phyloP scores from a whole-genome alignment of 805 yeast species.

The Saturnispora sanitii region DNA sequence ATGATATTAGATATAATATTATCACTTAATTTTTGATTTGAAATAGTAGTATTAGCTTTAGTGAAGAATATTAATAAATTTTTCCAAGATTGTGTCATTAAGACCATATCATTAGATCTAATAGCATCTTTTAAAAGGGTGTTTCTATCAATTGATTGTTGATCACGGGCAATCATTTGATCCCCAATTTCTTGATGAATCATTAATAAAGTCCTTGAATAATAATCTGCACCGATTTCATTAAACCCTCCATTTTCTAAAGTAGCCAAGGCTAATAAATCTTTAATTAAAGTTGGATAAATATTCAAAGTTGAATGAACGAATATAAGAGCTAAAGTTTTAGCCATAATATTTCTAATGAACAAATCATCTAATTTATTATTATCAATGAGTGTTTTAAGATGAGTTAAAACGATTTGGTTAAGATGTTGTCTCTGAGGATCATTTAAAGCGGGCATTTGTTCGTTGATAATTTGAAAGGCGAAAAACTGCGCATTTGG shows the following conservation, averaged over 20 bases:
- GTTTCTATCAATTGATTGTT: constrained; percentile 53
- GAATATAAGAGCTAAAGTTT: constrained; percentile 44
- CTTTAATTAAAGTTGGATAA: constrained; percentile 45
- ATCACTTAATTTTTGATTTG: constrained; percentile 16
- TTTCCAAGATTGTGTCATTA: constrained; percentile 60
- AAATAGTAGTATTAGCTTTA: constrained; percentile 16
- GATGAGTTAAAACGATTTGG: constrained; percentile 37
- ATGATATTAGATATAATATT: constrained; percentile 51
- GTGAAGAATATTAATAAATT: constrained; percentile 36
- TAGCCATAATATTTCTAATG: constrained; percentile 48
- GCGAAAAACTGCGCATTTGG: constrained; percentile 57
- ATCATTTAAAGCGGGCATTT: constrained; percentile 34
- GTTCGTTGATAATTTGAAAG: constrained; percentile 58
- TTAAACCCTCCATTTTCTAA: constrained; percentile 23
- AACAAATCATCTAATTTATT: constrained; percentile 30
- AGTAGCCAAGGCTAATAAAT: constrained; percentile 32
- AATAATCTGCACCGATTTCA: constrained; percentile 53
- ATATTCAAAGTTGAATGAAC: constrained; percentile 35
- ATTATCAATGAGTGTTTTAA: constrained; percentile 24
- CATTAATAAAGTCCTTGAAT: constrained; percentile 58
- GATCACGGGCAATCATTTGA: constrained; percentile 66
- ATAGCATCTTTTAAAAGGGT: constrained; percentile 71
- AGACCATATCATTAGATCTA: constrained; percentile 63
- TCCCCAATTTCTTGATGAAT: constrained; percentile 93
- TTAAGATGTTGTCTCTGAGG: constrained; percentile 40